Base-by-base conservation (phyloP, 2,329 filamentous ascomycete genomes). In the Xylaria sp. region DNA sequence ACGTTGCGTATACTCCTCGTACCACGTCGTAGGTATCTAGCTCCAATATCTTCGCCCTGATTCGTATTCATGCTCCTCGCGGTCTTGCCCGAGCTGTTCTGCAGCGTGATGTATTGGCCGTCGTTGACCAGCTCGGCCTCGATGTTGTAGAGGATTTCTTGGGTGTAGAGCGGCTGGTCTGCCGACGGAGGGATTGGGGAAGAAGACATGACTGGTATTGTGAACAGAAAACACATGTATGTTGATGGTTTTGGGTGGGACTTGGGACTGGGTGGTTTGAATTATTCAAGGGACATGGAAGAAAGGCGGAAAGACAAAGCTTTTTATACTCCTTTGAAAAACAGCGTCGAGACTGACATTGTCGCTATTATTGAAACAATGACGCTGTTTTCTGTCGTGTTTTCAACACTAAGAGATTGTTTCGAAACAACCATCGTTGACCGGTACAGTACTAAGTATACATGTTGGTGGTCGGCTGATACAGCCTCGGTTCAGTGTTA, bases 41-140 rank as follows among this genome's bases (percentile, higher is more conserved):
- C 4, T 13, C 25, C 33, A 1, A 17, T 1, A 10, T 5, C 6
- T 2, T 0, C 27, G 5, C 59, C 59, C 6, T 10, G 44, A 0
- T 38, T 25, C 4, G 2, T 1, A 31, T 71, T 70, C 5, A 2
- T 9, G 4, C 2, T 27, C 27, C 1, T 27, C 1, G 29, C 13
- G 3, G 7, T n/a, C 1, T 25, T 11, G 7, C 67, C 67, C 31
- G 44, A 17, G 5, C 5, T 20, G 11, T n/a, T 47, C 13, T 7
- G 51, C 0, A 68, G 13, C 7, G 57, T 17, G n/a, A 73, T 65
- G 36, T 20, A 25, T 5, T 59, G 29, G 3, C 5, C 54, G 13
- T 63, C 49, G 0, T 17, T 47, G 0, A 54, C 58, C 7, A 72
- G 15, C 15, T 69, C 63, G 0, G 50, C 39, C 39, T 73, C 72